Evolutionary conservation across 331 rosid genomes (phyloP), one percentile per base, ranked within the genome.

Genomic region (Stylosanthes scabra): DNA sequence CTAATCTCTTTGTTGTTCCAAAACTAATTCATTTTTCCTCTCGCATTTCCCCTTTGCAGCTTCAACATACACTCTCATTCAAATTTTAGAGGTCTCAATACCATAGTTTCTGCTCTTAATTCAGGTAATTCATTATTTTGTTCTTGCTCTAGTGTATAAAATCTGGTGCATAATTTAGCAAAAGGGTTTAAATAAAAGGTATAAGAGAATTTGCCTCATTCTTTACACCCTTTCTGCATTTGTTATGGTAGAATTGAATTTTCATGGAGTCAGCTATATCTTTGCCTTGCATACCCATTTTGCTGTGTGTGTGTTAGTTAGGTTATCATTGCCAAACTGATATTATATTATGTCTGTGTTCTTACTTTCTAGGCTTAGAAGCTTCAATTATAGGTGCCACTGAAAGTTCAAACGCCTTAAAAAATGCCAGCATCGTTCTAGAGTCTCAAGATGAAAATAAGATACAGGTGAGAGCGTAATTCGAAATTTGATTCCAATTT

Each of bases 371-470:
- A 93, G 98, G 94, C 73, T 73, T 89, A 34, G 93, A 85, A 80
- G 94, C 93, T 72, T 86, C 92, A 42, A 81, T 86, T 70, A 73
- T 86, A 64, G 92, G 83, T 75, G 66, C 88, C 31, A 75, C 79
- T 15, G 86, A 76, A 6, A 75, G 59, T 68, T 61, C 83, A 41
- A 27, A 74, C 34, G n/a, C 69, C 15, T 81, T 91, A 74, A 73
- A 78, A 68, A 77, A 88, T 67, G 85, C 82, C 63, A 65, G 72
- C 67, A 73, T 93, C 68, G 85, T 83, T 64, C 76, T 85, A 5
- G 90, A 91, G 73, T 81, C 91, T 57, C 81, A 66, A 63, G 92
- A 85, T 15, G 90, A 83, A 47, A 81, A 78, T 78, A 83, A 59
- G 80, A 86, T 86, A 59, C 92, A 93, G 70, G 94, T 93, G 82